Percentiles rank a stretch among this genome's conserved stretches.
Evolutionary conservation across 257 asterid species (phyloP).

Genomic region (Mentha longifolia): DNA sequence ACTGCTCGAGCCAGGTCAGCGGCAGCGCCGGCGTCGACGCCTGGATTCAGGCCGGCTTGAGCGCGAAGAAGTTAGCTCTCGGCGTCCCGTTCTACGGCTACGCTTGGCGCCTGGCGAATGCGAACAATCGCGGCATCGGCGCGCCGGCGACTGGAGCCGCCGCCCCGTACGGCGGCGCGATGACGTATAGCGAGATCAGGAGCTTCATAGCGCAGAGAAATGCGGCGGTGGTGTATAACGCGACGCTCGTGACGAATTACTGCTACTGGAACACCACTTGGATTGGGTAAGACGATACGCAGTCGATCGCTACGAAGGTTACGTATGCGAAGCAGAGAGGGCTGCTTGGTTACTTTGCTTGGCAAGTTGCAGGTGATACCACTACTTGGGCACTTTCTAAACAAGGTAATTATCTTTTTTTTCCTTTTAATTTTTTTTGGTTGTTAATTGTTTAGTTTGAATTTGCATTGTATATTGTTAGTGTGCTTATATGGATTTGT

Average conservation of each 20-base stretch:
- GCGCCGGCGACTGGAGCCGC: constrained; percentile 52
- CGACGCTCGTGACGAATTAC: constrained; percentile 43
- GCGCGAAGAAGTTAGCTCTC: constrained; percentile 41
- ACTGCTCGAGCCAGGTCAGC: constrained; percentile 37
- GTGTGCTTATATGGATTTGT: not conserved
- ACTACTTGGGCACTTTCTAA: constrained; percentile 49
- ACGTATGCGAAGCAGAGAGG: constrained; percentile 45
- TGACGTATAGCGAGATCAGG: constrained; percentile 38
- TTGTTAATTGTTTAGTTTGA: too few species aligned
- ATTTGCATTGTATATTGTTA: not conserved
- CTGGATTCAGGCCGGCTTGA: constrained; percentile 45
- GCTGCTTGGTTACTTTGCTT: constrained; percentile 58
- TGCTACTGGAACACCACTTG: constrained; percentile 51
- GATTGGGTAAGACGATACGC: constrained; percentile 55
- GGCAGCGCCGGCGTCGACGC: constrained; percentile 44
- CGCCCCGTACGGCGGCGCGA: constrained; percentile 21
- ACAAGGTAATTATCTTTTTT: constrained; percentile 40
- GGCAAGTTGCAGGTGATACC: constrained; percentile 52
- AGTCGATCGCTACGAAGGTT: constrained; percentile 45
- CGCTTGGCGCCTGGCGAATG: constrained; percentile 44
- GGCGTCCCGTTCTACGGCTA: constrained; percentile 61
- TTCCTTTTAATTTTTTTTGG: not conserved
- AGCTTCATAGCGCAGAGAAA: constrained; percentile 35
- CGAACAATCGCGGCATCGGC: constrained; percentile 42
- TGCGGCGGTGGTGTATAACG: constrained; percentile 33